Evolutionary conservation across 495 filamentous ascomycete species (phyloP), one percentile per base, ranked within the genome.

Genomic region (Penicillium canariense): DNA sequence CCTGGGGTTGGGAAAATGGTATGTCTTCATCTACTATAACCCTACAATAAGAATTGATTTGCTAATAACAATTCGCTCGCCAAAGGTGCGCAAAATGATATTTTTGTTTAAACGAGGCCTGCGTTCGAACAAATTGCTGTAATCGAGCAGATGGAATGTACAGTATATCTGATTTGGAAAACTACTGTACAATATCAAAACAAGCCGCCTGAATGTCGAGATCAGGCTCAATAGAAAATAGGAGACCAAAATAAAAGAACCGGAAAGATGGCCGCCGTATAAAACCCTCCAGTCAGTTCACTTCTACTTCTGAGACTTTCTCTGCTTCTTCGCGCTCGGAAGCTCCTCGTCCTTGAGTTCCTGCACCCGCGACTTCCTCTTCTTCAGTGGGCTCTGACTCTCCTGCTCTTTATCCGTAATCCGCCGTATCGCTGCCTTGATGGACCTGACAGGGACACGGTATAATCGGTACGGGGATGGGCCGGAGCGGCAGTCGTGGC

Each of bases 1-100:
- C 50, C 1, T 64, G 61, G 57, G 61, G 61, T 3, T 64, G 48
- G 32, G 25, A 64, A 39, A 51, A 42, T 36, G 61, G 61, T 64
- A 54, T 32, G 52, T 48, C 20, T 22, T 47, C 42, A 34, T 26
- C 14, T 18, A 23, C 20, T 14, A 39, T 15, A 25, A 17, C 14
- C 23, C 18, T 31, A 15, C 7, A 32, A 14, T 32, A 10, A 12
- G 11, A 22, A 28, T n/a, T 48, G 22, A 7, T 34, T 27, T 25
- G 12, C 48, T 50, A 40, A 50, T 26, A 28, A 28, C 5, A 11
- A 14, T 4, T 42, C 18, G 22, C 34, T 48, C 26, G 14, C 14
- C 3, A 46, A 36, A 54, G 52, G 52, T 25, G 52, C 52, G 5
- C 52, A 54, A 34, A 48, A 54, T 31, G 52, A 54, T 20, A 54